Evolutionary conservation across 2,329 filamentous ascomycete species (phyloP).

Genomic region (Hawksworthiomyces lignivorus): DNA sequence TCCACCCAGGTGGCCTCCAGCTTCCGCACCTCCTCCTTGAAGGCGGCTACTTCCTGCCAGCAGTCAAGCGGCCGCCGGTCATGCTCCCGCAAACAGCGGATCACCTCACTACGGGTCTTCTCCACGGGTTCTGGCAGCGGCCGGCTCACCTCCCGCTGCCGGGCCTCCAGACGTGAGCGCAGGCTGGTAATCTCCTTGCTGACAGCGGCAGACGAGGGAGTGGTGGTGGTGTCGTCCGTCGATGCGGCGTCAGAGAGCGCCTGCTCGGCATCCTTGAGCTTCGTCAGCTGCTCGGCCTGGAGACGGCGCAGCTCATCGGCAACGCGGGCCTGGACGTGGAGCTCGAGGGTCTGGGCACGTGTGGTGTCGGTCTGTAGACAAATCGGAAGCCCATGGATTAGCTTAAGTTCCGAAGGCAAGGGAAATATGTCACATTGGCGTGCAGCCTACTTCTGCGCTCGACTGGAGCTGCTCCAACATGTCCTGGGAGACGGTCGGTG

Average conservation of each 20-base stretch:
- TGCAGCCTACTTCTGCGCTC: constrained; percentile 66
- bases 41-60: constrained; percentile 85
- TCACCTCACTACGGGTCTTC: constrained; percentile 65
- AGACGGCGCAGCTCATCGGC: constrained; percentile 76
- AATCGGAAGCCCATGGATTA: too few species aligned
- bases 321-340: constrained; percentile 82
- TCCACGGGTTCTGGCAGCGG: constrained; percentile 65
- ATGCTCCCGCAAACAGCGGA: constrained; percentile 73
- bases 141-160: constrained; percentile 55
- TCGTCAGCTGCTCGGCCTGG: constrained; percentile 59
- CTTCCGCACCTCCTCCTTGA: constrained; percentile 81
- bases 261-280: constrained; percentile 48
- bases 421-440: too few species aligned
- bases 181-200: constrained; percentile 53
- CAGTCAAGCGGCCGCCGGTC: constrained; percentile 87
- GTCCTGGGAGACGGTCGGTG: constrained; percentile 63
- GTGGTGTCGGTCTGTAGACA: constrained; percentile 71
- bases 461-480: constrained; percentile 76
- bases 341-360: constrained; percentile 73
- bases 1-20: constrained; percentile 85
- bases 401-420: background rate
- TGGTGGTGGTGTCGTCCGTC: background rate
- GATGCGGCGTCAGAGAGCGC: constrained; percentile 15
- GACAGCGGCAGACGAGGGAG: constrained; percentile 29
- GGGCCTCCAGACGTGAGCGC: constrained; percentile 50